A percentile compares a stretch with the other conserved stretches of the same genome.
Conservation (phyloP, 2,329 filamentous ascomycete species). For the Biscogniauxia mediterranea region DNA sequence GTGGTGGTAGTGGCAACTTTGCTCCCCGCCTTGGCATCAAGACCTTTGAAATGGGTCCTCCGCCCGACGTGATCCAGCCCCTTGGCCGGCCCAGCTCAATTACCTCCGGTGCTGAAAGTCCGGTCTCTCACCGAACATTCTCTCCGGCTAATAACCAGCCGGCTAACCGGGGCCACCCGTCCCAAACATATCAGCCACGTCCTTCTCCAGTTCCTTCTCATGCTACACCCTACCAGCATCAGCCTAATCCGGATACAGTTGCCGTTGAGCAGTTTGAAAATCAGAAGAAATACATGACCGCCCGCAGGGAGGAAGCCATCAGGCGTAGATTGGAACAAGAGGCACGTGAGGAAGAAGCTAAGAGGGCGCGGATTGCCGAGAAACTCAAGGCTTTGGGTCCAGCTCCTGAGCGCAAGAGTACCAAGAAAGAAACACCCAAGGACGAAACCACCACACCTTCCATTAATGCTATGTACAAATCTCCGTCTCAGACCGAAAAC, state of each 20-base stretch:
- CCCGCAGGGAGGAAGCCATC: constrained; percentile 67
- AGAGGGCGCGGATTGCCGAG: constrained; percentile 66
- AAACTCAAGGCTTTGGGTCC: constrained; percentile 71
- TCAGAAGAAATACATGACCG: constrained; percentile 71
- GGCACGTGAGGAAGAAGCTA: constrained; percentile 69
- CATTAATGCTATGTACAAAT: too few relatives aligned
- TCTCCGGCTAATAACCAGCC: constrained; percentile 32
- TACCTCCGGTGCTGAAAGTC: constrained; percentile 49
- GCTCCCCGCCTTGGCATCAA: constrained; percentile 53
- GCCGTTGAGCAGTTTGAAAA: constrained; percentile 55
- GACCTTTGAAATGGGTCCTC: constrained; percentile 42
- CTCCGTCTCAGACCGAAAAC: neutral
- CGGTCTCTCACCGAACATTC: constrained; percentile 46
- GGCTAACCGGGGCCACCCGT: constrained; percentile 30
- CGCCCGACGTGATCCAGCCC: constrained; percentile 37
- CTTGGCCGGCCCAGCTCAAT: constrained; percentile 49
- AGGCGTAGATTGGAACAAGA: constrained; percentile 68
- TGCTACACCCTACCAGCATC: constrained; percentile 40
- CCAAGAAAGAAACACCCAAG: constrained; percentile 52
- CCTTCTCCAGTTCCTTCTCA: constrained; percentile 44
- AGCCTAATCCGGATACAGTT: constrained; percentile 30
- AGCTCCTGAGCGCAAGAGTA: constrained; percentile 57
- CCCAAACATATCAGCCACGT: constrained; percentile 40
- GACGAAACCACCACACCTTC: constrained; percentile 17
- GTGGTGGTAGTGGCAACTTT: constrained; percentile 74